A percentile compares a stretch with the other conserved stretches of the same genome.
These are phyloP conservation scores for Liriodendron chinense DNA, from an alignment of 164 flowering plant species.

Conservation along the genomic window DNA sequence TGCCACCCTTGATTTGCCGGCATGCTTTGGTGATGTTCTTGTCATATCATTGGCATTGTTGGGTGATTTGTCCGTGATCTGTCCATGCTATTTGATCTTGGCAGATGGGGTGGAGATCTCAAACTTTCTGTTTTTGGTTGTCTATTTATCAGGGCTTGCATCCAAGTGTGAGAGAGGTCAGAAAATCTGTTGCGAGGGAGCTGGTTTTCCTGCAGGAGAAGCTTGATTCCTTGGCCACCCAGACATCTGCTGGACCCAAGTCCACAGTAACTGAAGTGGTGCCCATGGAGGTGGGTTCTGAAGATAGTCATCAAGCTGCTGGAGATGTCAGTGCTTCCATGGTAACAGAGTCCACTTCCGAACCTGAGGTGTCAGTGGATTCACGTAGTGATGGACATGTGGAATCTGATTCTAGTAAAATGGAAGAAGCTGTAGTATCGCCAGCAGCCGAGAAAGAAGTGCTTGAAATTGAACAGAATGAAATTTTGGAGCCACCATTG, in stretches of 20 bases:
- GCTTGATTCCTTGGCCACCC: conserved; percentile 38
- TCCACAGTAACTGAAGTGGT: neutral
- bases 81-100: too few relatives aligned
- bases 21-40: too few relatives aligned
- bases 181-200: conserved; percentile 73
- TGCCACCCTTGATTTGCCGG: too few relatives aligned
- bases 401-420: neutral
- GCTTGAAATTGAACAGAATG: neutral
- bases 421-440: neutral
- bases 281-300: neutral
- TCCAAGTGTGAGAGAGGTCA: conserved; percentile 47
- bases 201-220: conserved; percentile 62
- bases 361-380: neutral
- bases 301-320: neutral
- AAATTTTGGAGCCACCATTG: neutral
- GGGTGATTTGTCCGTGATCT: too few relatives aligned
- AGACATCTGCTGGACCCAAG: conserved; percentile 6
- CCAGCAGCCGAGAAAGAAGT: neutral
- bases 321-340: neutral
- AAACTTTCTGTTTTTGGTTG: neutral
- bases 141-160: conserved; percentile 48
- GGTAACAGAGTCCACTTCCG: neutral
- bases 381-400: neutral
- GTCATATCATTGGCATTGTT: too few relatives aligned
- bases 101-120: neutral